phyloP scores from a whole-genome alignment of 2,329 filamentous ascomycete species.

The Aspergillus bombycis region DNA sequence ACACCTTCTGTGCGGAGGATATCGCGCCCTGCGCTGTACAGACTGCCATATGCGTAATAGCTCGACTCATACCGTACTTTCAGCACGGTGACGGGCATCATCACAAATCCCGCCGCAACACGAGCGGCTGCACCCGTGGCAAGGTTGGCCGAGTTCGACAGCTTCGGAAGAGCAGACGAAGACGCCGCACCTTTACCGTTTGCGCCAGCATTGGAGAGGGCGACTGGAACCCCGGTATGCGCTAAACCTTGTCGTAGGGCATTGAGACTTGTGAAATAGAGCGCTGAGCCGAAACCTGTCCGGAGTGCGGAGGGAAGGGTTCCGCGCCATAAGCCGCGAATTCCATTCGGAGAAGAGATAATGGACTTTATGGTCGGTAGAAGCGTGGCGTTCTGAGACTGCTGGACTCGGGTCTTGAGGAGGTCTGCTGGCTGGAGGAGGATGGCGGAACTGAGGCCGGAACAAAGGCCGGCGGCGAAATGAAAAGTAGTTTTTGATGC shows the following conservation, averaged over 20 bases:
- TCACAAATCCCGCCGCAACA: constrained; percentile 81
- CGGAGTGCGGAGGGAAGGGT: constrained; percentile 90
- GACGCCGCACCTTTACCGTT: constrained; percentile 47
- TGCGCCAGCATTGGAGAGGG: constrained; percentile 38
- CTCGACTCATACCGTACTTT: constrained; percentile 95
- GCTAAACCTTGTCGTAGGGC: constrained; percentile 72
- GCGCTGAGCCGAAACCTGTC: constrained; percentile 87
- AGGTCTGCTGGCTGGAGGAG: constrained; percentile 94
- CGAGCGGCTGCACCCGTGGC: constrained; percentile 81
- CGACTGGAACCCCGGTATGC: constrained; percentile 38
- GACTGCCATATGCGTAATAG: constrained; percentile 79
- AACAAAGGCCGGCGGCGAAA: constrained; percentile 84
- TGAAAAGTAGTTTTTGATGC: constrained; percentile 66
- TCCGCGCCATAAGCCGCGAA: constrained; percentile 85
- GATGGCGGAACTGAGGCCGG: constrained; percentile 83
- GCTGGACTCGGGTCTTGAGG: constrained; percentile 93
- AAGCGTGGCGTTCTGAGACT: constrained; percentile 74
- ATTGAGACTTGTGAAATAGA: constrained; percentile 92
- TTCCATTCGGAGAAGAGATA: constrained; percentile 64
- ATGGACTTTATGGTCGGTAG: constrained; percentile 70
- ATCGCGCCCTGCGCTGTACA: constrained; percentile 71
- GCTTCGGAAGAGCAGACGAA: constrained; percentile 76
- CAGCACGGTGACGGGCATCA: constrained; percentile 95
- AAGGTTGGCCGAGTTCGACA: constrained; percentile 84
- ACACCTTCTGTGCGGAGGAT: constrained; percentile 74